A percentile compares a stretch with the other conserved stretches of the same genome.
phyloP scores from a whole-genome alignment of 163 green algal species.

The Chlorella variabilis region DNA sequence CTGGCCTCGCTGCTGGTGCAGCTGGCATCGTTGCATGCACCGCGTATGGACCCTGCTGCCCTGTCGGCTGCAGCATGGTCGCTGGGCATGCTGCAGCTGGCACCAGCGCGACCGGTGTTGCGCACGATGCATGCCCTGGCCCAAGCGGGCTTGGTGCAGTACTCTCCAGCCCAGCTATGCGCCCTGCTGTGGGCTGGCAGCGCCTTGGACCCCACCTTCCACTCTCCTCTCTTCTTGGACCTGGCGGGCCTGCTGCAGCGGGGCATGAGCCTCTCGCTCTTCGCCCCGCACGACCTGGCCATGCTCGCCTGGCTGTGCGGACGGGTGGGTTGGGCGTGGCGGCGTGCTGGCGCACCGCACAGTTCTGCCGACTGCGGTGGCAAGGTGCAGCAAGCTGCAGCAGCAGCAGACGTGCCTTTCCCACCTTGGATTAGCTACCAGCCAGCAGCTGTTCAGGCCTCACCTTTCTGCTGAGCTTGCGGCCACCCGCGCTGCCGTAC shows the following conservation, averaged over 20 bases:
- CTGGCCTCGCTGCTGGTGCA: neutral
- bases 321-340: neutral
- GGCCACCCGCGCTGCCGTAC: too few relatives aligned
- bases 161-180: slow-evolving; percentile 32
- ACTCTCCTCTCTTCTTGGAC: neutral
- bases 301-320: slow-evolving; percentile 30
- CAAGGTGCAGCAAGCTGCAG: neutral
- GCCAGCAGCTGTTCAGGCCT: too few relatives aligned
- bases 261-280: slow-evolving; percentile 38
- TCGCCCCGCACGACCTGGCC: slow-evolving; percentile 34
- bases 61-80: slow-evolving; percentile 20
- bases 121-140: slow-evolving; percentile 8
- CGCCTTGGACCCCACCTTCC: neutral
- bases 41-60: neutral
- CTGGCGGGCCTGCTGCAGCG: slow-evolving; percentile 13
- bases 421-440: too few relatives aligned
- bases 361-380: too few relatives aligned
- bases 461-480: too few relatives aligned
- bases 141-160: slow-evolving; percentile 1
- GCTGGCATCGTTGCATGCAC: neutral
- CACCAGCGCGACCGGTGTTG: neutral
- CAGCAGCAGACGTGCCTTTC: too few relatives aligned
- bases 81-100: neutral
- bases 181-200: slow-evolving; percentile 41
- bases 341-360: too few relatives aligned